Percentiles rank a stretch among this genome's conserved stretches.
These are phyloP conservation scores for Cyphellophora europaea DNA, from an alignment of 2,329 filamentous ascomycete genomes.

Conservation along the genomic window DNA sequence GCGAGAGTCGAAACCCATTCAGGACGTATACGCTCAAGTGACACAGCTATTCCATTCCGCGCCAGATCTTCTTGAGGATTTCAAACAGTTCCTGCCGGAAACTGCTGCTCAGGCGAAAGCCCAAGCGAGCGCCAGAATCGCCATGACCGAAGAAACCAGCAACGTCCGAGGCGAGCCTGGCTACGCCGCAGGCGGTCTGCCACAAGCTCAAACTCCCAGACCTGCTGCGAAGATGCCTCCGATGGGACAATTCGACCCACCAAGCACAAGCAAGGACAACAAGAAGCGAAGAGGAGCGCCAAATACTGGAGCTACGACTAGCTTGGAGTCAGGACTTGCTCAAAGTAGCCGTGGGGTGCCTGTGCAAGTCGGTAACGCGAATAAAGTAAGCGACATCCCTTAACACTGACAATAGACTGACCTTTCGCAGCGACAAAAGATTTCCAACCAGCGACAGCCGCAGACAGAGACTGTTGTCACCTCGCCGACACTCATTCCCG, in stretches of 20 bases:
- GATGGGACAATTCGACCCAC: conserved; percentile 83
- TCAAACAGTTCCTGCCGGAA: conserved; percentile 96
- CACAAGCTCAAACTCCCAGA: conserved; percentile 41
- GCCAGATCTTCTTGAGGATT: conserved; percentile 90
- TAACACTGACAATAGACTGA: conserved; percentile 1
- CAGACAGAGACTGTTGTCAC: conserved; percentile 47
- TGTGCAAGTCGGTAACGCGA: conserved; percentile 33
- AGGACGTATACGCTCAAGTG: conserved; percentile 95
- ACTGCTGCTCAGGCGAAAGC: conserved; percentile 64
- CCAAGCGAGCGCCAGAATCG: conserved; percentile 43
- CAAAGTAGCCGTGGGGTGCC: conserved; percentile 25
- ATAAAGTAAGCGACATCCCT: conserved; percentile 38
- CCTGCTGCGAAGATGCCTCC: conserved; percentile 69
- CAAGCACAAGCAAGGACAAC: conserved; percentile 75
- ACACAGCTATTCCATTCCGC: conserved; percentile 88
- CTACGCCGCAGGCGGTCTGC: conserved; percentile 29
- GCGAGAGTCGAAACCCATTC: conserved; percentile 93
- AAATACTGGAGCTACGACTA: conserved; percentile 20
- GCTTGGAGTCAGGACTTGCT: conserved; percentile 24
- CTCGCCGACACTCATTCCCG: conserved; percentile 80
- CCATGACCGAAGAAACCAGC: conserved; percentile 57
- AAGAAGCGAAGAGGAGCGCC: conserved; percentile 72
- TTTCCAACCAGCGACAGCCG: conserved; percentile 11
- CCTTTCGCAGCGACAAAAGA: conserved; percentile 12
- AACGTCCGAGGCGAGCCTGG: conserved; percentile 48